A percentile compares a stretch with the other conserved stretches of the same genome.
These are phyloP conservation scores for Phaeosphaeria sp. DNA, from an alignment of 2,329 filamentous ascomycete genomes.

Conservation along the genomic window DNA sequence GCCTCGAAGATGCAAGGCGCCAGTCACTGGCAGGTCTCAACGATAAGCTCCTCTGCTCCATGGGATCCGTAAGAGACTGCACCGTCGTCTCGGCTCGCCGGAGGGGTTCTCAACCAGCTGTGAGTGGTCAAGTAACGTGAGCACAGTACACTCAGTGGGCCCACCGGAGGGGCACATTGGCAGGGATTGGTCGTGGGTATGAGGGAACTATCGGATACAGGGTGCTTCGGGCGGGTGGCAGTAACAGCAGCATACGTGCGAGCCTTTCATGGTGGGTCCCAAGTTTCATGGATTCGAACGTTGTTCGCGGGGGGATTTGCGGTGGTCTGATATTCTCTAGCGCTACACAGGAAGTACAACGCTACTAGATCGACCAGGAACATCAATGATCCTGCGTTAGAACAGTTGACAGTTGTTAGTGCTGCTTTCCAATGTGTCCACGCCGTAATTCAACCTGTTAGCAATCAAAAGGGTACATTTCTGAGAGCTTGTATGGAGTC, in stretches of 20 bases:
- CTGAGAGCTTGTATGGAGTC: too few species aligned
- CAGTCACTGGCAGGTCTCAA: constrained; percentile 3
- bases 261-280: constrained; percentile 8
- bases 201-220: constrained; percentile 39
- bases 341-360: too few species aligned
- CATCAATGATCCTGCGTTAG: too few species aligned
- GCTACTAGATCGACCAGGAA: too few species aligned
- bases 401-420: too few species aligned
- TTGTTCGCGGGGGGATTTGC: constrained; percentile 9
- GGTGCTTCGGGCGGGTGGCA: constrained; percentile 38
- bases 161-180: constrained; percentile 28
- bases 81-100: constrained; percentile 31
- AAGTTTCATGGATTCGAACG: constrained; percentile 9
- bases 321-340: constrained; percentile 27
- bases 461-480: too few species aligned
- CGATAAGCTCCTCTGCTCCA: constrained; percentile 29
- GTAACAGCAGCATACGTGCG: constrained; percentile 22
- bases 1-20: constrained; percentile 13
- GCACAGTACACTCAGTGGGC: constrained; percentile 19
- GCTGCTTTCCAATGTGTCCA: too few species aligned
- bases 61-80: constrained; percentile 24
- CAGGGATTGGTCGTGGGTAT: constrained; percentile 10
- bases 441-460: too few species aligned
- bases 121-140: constrained; percentile 17
- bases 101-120: constrained; percentile 7